Conservation (phyloP, 2,329 filamentous ascomycete species). For the Huntiella bhutanensis region DNA sequence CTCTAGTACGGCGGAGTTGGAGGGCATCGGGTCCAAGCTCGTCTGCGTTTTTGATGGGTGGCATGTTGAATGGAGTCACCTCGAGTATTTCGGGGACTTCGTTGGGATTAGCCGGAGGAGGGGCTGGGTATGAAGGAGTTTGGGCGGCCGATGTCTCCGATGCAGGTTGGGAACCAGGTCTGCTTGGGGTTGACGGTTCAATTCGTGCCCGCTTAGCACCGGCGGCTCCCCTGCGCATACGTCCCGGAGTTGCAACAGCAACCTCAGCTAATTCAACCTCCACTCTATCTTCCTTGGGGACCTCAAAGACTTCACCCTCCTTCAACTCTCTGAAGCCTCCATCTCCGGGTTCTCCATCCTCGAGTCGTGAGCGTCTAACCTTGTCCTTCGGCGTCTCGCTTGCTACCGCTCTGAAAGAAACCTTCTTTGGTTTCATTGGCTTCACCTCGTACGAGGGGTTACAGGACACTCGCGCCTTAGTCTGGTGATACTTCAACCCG, state of each 20-base stretch:
- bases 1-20: constrained; percentile 18
- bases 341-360: not conserved
- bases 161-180: not conserved
- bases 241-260: not conserved
- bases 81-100: not conserved
- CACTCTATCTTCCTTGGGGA: not conserved
- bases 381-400: not conserved
- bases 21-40: constrained; percentile 17
- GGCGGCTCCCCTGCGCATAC: not conserved
- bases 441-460: constrained; percentile 25
- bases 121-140: too few relatives aligned
- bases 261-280: not conserved
- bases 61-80: constrained; percentile 8
- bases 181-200: not conserved
- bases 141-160: not conserved
- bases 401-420: not conserved
- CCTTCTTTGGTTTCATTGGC: constrained; percentile 6
- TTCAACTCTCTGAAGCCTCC: constrained; percentile 3
- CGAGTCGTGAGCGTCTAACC: not conserved
- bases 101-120: constrained; percentile 1
- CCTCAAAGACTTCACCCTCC: constrained; percentile 6
- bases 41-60: constrained; percentile 15
- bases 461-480: constrained; percentile 33
- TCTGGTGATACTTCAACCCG: constrained; percentile 38
- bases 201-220: not conserved